Conservation (phyloP, 179 eudicot species). For the Silene vulgaris region DNA sequence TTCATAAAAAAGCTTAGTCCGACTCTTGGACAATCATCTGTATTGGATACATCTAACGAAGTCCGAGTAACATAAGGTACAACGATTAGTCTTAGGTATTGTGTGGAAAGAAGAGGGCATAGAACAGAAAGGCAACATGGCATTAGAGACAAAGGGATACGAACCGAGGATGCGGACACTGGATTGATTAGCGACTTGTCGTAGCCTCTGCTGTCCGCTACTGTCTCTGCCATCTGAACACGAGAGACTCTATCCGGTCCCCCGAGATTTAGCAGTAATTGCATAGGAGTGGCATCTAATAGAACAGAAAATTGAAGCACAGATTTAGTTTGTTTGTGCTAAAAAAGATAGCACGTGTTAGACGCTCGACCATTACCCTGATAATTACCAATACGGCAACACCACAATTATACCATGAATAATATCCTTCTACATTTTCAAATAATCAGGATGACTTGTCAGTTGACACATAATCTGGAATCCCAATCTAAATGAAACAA, state of each 20-base stretch:
- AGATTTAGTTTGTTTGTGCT: neutral
- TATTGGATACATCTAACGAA: too few relatives aligned
- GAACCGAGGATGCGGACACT: slow-evolving; percentile 74
- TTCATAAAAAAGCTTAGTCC: too few relatives aligned
- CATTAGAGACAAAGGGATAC: slow-evolving; percentile 26
- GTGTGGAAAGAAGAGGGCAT: neutral
- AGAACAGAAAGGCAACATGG: neutral
- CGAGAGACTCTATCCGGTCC: slow-evolving; percentile 91
- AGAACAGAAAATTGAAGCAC: slow-evolving; percentile 4
- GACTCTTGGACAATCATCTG: too few relatives aligned
- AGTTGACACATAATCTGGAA: too few relatives aligned
- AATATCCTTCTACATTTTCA: too few relatives aligned
- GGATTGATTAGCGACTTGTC: slow-evolving; percentile 55
- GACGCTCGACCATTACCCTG: too few relatives aligned
- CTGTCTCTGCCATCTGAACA: slow-evolving; percentile 78
- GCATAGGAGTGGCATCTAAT: slow-evolving; percentile 58
- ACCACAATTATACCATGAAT: too few relatives aligned
- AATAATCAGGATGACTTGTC: too few relatives aligned
- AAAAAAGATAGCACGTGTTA: neutral
- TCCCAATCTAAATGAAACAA: too few relatives aligned
- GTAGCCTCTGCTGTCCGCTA: slow-evolving; percentile 60
- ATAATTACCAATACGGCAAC: too few relatives aligned
- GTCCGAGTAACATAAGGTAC: neutral
- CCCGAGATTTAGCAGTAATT: slow-evolving; percentile 62
- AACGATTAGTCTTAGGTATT: neutral